phyloP scores from a whole-genome alignment of 1,284 basidiomycete genomes.

The Afroboletus lepidellus region DNA sequence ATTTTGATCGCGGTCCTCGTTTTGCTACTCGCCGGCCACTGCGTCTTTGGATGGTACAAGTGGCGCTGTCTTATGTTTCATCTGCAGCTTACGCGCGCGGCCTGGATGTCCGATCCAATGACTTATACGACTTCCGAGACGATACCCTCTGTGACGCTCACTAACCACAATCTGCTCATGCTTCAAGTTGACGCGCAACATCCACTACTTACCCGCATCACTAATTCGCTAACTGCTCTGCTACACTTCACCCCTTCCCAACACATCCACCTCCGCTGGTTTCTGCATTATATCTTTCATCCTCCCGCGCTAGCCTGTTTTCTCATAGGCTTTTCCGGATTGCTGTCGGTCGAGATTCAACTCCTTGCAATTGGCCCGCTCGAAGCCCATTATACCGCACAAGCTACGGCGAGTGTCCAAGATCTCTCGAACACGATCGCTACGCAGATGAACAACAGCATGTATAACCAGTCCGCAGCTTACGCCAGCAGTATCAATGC shows the following conservation, averaged over 20 bases:
- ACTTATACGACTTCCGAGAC: slow-evolving; percentile 37
- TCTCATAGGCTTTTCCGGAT: slow-evolving; percentile 85
- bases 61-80: slow-evolving; percentile 68
- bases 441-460: slow-evolving; percentile 75
- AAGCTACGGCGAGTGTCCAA: slow-evolving; percentile 57
- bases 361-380: slow-evolving; percentile 73
- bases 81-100: slow-evolving; percentile 66
- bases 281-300: slow-evolving; percentile 87
- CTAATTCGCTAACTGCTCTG: slow-evolving; percentile 49
- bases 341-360: slow-evolving; percentile 86
- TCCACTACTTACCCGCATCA: slow-evolving; percentile 67
- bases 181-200: slow-evolving; percentile 66
- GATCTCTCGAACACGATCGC: slow-evolving; percentile 73
- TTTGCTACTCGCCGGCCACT: slow-evolving; percentile 64
- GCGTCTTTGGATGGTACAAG: slow-evolving; percentile 75
- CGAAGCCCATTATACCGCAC: slow-evolving; percentile 58
- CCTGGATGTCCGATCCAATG: slow-evolving; percentile 72
- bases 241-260: slow-evolving; percentile 57
- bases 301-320: slow-evolving; percentile 87
- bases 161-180: slow-evolving; percentile 73
- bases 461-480: slow-evolving; percentile 72
- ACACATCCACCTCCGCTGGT: slow-evolving; percentile 73
- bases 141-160: slow-evolving; percentile 57
- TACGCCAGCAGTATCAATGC: slow-evolving; percentile 80
- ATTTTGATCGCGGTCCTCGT: slow-evolving; percentile 65